Evolutionary conservation across 2,329 filamentous ascomycete species (phyloP).

Genomic region (Fulvia fulva): DNA sequence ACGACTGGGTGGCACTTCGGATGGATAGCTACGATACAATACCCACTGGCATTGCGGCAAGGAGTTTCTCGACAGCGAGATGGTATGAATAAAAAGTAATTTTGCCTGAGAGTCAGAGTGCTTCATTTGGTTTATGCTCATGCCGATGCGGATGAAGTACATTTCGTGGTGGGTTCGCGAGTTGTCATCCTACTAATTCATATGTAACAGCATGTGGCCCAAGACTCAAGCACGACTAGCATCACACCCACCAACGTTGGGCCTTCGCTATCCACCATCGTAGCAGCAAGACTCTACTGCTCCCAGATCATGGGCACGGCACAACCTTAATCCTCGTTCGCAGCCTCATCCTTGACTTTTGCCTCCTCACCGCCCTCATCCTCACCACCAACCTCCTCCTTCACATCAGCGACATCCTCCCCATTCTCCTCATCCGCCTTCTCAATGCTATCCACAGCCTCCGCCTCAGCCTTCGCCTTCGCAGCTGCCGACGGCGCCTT

Average conservation of each 20-base stretch:
- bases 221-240: neutral
- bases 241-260: neutral
- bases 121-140: neutral
- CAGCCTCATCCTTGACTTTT: constrained; percentile 3
- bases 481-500: constrained; percentile 4
- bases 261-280: too few species aligned
- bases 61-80: neutral
- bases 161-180: neutral
- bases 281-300: neutral
- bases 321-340: neutral
- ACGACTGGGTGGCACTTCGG: constrained; percentile 6
- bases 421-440: constrained; percentile 10
- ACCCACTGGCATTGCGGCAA: constrained; percentile 8
- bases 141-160: neutral
- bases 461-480: constrained; percentile 12
- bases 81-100: constrained; percentile 5
- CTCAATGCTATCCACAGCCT: neutral
- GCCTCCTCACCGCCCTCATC: constrained; percentile 17
- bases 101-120: neutral
- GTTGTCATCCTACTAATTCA: neutral
- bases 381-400: constrained; percentile 14
- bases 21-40: constrained; percentile 9
- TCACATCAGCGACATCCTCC: constrained; percentile 1
- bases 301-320: neutral
- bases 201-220: neutral